These are phyloP conservation scores for Macrolepiota albuminosa DNA, from an alignment of 768 basidiomycete species.

Conservation along the genomic window DNA sequence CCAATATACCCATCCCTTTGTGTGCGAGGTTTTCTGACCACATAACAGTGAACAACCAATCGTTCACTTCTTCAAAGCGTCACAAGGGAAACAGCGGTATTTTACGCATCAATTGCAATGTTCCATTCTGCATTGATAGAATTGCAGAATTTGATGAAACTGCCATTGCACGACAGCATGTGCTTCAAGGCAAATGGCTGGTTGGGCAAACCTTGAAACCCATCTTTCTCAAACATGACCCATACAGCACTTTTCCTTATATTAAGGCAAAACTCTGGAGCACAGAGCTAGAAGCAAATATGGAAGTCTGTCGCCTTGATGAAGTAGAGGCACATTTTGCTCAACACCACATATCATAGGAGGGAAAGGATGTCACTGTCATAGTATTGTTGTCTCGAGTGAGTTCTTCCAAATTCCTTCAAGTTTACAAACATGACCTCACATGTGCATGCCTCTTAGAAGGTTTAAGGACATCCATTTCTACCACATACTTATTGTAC, in stretches of 20 bases:
- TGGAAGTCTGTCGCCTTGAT: too few relatives aligned
- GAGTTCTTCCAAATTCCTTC: too few relatives aligned
- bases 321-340: too few relatives aligned
- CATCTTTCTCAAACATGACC: background rate
- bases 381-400: background rate
- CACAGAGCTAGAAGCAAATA: background rate
- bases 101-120: background rate
- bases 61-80: background rate
- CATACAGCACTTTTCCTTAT: background rate
- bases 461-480: too few relatives aligned
- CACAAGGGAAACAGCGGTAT: background rate
- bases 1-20: background rate
- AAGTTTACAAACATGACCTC: too few relatives aligned
- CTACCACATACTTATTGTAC: too few relatives aligned
- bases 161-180: background rate
- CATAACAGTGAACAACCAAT: background rate
- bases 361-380: background rate
- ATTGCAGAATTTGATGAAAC: slow-evolving; percentile 1
- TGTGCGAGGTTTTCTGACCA: background rate
- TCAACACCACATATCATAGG: background rate
- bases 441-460: too few relatives aligned
- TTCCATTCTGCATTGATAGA: background rate
- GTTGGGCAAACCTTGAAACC: background rate
- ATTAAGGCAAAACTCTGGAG: background rate
- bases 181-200: background rate